phyloP scores from a whole-genome alignment of 169 alveolate genomes.

The Plasmodium inui region DNA sequence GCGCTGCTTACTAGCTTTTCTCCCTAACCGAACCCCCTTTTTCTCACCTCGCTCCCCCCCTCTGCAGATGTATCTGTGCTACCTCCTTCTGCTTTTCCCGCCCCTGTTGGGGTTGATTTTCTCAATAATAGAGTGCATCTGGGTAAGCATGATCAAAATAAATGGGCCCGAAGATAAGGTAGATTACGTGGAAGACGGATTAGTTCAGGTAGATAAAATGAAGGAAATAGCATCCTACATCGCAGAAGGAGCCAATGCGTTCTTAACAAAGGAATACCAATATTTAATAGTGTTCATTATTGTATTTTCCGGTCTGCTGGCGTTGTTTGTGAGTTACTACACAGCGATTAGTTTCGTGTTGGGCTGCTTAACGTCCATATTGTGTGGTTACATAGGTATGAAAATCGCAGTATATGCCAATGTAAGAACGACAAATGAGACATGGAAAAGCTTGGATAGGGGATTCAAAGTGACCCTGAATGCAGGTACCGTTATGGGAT shows the following conservation, averaged over 20 bases:
- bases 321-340: slow-evolving; percentile 78
- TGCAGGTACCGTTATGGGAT: slow-evolving; percentile 93
- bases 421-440: slow-evolving; percentile 88
- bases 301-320: slow-evolving; percentile 84
- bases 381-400: slow-evolving; percentile 93
- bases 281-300: slow-evolving; percentile 87
- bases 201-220: slow-evolving; percentile 77
- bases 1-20: background rate
- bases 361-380: slow-evolving; percentile 91
- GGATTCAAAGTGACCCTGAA: slow-evolving; percentile 89
- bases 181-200: slow-evolving; percentile 66
- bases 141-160: slow-evolving; percentile 48
- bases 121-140: slow-evolving; percentile 48
- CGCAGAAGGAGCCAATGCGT: slow-evolving; percentile 92
- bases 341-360: slow-evolving; percentile 89
- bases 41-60: background rate
- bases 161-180: slow-evolving; percentile 56
- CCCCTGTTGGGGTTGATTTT: slow-evolving; percentile 68
- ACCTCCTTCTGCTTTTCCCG: slow-evolving; percentile 38
- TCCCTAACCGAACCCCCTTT: background rate
- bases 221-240: slow-evolving; percentile 83
- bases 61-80: slow-evolving; percentile 28
- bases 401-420: slow-evolving; percentile 90
- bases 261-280: slow-evolving; percentile 89
- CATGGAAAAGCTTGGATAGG: slow-evolving; percentile 83